Percentiles rank a stretch among this genome's conserved stretches.
Evolutionary conservation across 2,329 filamentous ascomycete genomes (phyloP).

Genomic region (Talaromyces atroroseus): DNA sequence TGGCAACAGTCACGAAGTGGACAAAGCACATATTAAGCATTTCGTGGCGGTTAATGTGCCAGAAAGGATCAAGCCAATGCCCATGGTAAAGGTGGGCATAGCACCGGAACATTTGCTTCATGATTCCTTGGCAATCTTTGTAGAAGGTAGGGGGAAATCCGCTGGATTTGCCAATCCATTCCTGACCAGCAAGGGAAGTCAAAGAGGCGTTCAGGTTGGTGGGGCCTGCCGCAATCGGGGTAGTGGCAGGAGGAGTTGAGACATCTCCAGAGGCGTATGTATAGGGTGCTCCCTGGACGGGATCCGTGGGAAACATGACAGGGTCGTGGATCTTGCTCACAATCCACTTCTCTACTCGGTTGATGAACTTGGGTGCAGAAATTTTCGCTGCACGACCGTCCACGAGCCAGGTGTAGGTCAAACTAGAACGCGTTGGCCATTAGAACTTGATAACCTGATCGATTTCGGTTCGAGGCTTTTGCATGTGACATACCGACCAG

Average conservation of each 20-base stretch:
- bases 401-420: constrained; percentile 96
- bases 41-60: constrained; percentile 65
- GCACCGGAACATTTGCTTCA: constrained; percentile 97
- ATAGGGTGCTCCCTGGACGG: constrained; percentile 55
- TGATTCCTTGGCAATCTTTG: constrained; percentile 85
- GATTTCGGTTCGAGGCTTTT: background rate
- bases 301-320: constrained; percentile 83
- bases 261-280: constrained; percentile 52
- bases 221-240: constrained; percentile 43
- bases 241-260: constrained; percentile 48
- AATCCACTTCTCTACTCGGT: constrained; percentile 95
- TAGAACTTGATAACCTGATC: constrained; percentile 14
- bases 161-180: constrained; percentile 85
- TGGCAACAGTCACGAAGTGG: constrained; percentile 75
- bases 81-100: constrained; percentile 98
- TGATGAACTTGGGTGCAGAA: constrained; percentile 88
- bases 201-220: constrained; percentile 25
- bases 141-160: constrained; percentile 90
- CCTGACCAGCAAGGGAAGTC: constrained; percentile 48
- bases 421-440: constrained; percentile 45
- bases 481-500: constrained; percentile 70
- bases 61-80: constrained; percentile 80
- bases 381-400: constrained; percentile 83
- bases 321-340: constrained; percentile 90
- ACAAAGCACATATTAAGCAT: constrained; percentile 84